These are phyloP conservation scores for Zea mays DNA, from an alignment of 176 grass and related monocot genomes.

Conservation along the genomic window DNA sequence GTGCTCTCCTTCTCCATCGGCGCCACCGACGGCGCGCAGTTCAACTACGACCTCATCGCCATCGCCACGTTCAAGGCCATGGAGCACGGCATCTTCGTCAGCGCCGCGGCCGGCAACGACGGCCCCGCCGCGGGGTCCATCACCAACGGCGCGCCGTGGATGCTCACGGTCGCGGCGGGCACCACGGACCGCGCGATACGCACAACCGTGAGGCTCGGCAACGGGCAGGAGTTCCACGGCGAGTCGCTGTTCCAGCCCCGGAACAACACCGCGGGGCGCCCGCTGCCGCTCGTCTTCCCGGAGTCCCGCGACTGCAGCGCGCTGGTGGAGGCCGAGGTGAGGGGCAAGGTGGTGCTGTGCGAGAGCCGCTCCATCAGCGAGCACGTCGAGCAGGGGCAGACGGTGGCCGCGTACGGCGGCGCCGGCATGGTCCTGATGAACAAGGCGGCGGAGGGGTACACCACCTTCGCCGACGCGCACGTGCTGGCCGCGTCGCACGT, in stretches of 20 bases:
- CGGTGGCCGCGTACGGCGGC: constrained; percentile 45
- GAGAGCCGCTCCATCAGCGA: constrained; percentile 36
- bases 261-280: constrained; percentile 34
- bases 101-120: constrained; percentile 58
- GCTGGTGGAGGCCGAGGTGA: constrained; percentile 47
- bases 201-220: constrained; percentile 51
- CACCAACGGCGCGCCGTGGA: constrained; percentile 62
- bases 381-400: constrained; percentile 50
- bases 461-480: constrained; percentile 58
- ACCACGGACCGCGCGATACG: constrained; percentile 58
- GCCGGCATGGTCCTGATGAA: constrained; percentile 70
- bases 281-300: constrained; percentile 49
- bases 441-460: constrained; percentile 51
- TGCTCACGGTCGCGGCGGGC: constrained; percentile 64
- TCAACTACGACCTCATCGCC: constrained; percentile 59
- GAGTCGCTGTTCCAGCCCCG: constrained; percentile 64
- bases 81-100: constrained; percentile 65
- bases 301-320: constrained; percentile 41
- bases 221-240: constrained; percentile 59
- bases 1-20: constrained; percentile 63
- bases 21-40: constrained; percentile 22
- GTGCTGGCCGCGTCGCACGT: constrained; percentile 58
- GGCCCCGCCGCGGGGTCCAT: constrained; percentile 30
- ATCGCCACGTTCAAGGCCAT: constrained; percentile 61
- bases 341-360: constrained; percentile 66